A percentile compares a stretch with the other conserved stretches of the same genome.
Conservation (phyloP, 169 alveolate genomes). For the Toxoplasma gondii region DNA sequence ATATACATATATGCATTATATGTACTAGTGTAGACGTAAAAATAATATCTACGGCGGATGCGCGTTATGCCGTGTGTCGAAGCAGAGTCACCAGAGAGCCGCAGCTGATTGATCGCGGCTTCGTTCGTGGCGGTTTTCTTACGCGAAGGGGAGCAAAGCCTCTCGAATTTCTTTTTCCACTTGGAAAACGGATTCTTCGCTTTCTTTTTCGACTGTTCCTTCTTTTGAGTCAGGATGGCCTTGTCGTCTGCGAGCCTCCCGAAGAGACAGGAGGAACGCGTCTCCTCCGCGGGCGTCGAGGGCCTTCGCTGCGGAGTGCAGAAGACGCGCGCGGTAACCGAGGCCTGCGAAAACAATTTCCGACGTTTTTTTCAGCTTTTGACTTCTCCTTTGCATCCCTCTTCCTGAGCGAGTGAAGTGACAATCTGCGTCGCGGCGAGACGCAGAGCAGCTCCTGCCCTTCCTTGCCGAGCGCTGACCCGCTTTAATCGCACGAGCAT, state of each 20-base stretch:
- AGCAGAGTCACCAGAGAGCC: too few species aligned
- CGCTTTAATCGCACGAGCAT: too few species aligned
- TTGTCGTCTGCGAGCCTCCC: background rate
- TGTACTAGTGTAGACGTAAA: too few species aligned
- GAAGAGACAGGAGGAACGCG: background rate
- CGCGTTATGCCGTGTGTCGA: too few species aligned
- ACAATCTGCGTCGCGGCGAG: too few species aligned
- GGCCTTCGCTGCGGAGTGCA: conserved; percentile 17
- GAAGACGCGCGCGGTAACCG: conserved; percentile 35
- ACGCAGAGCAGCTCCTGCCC: too few species aligned
- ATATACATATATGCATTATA: background rate
- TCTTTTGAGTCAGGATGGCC: background rate
- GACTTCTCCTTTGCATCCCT: too few species aligned
- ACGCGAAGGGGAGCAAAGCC: background rate
- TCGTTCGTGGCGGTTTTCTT: background rate
- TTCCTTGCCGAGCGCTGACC: too few species aligned
- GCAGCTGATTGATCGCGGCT: too few species aligned
- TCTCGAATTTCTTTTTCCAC: background rate
- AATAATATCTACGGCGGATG: too few species aligned
- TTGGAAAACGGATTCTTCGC: background rate
- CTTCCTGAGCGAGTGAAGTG: too few species aligned
- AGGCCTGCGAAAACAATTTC: conserved; percentile 20
- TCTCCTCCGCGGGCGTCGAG: conserved; percentile 68
- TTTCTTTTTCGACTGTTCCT: background rate
- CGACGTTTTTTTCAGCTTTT: too few species aligned